Conservation (phyloP, 495 filamentous ascomycete species). For the Neurospora sp. region DNA sequence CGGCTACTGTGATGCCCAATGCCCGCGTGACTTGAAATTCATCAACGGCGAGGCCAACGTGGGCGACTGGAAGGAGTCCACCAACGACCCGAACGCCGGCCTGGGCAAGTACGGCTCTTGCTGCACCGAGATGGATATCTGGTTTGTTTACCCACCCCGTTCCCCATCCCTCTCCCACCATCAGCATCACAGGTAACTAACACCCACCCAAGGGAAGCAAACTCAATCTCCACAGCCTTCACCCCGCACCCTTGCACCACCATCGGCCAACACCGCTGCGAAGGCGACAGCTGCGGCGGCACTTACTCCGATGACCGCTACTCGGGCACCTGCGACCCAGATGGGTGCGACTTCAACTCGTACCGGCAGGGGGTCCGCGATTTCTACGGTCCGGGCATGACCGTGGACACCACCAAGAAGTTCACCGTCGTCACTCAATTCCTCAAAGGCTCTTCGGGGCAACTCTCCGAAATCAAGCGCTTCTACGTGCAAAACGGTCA, state of each 20-base stretch:
- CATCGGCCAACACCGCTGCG: slow-evolving; percentile 46
- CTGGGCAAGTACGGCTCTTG: slow-evolving; percentile 51
- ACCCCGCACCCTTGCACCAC: slow-evolving; percentile 59
- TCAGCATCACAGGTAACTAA: neutral
- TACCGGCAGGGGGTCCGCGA: slow-evolving; percentile 50
- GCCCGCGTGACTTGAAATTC: slow-evolving; percentile 40
- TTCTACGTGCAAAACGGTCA: slow-evolving; percentile 60
- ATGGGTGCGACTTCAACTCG: slow-evolving; percentile 64
- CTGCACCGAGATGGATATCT: slow-evolving; percentile 64
- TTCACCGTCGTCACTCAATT: slow-evolving; percentile 70
- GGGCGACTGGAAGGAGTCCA: slow-evolving; percentile 47
- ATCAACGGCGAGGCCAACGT: slow-evolving; percentile 44
- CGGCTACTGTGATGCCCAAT: slow-evolving; percentile 48
- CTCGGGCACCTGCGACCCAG: slow-evolving; percentile 56
- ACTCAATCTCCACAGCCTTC: slow-evolving; percentile 49
- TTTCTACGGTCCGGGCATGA: slow-evolving; percentile 53
- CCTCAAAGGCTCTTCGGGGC: slow-evolving; percentile 31
- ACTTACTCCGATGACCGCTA: slow-evolving; percentile 38
- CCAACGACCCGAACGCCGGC: slow-evolving; percentile 48
- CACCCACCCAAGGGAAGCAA: slow-evolving; percentile 38
- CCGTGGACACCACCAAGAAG: slow-evolving; percentile 50
- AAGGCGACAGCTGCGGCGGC: slow-evolving; percentile 33
- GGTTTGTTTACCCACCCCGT: slow-evolving; percentile 9
- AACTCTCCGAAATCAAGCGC: slow-evolving; percentile 51
- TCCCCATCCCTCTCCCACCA: neutral